Conservation (phyloP, 345 rosid species). For the Dipteronia dyeriana region DNA sequence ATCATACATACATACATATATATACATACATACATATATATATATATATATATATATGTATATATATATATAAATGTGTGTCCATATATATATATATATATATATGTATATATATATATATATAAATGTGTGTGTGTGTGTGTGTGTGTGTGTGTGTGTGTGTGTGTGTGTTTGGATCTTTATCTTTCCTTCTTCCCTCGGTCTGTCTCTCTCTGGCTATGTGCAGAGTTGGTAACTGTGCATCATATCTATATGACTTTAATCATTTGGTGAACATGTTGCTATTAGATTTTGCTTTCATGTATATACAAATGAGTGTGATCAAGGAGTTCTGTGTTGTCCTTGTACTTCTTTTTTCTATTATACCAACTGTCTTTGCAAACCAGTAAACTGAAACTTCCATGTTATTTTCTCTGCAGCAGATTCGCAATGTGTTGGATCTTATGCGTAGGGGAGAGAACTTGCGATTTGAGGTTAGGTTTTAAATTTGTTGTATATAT, state of each 20-base stretch:
- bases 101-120: too few species aligned
- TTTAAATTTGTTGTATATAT: not conserved
- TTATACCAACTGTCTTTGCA: not conserved
- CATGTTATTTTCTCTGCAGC: conserved; percentile 28
- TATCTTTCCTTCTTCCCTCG: not conserved
- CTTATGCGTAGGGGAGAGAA: conserved; percentile 81
- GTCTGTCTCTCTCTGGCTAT: not conserved
- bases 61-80: too few species aligned
- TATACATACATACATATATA: too few species aligned
- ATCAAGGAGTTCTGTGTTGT: not conserved
- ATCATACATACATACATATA: not conserved
- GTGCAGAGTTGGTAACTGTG: not conserved
- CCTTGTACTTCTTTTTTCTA: not conserved
- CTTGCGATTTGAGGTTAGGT: conserved; percentile 74
- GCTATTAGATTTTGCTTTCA: not conserved
- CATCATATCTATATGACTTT: not conserved
- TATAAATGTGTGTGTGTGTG: too few species aligned
- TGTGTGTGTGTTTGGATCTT: not conserved
- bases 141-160: too few species aligned
- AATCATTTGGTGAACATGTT: not conserved
- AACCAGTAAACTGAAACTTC: conserved; percentile 23
- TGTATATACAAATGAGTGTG: not conserved
- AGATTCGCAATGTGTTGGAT: conserved; percentile 80
- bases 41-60: too few species aligned
- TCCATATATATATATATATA: too few species aligned